Evolutionary conservation across 2,329 filamentous ascomycete species (phyloP).

Genomic region (Gaeumannomyces sp.): DNA sequence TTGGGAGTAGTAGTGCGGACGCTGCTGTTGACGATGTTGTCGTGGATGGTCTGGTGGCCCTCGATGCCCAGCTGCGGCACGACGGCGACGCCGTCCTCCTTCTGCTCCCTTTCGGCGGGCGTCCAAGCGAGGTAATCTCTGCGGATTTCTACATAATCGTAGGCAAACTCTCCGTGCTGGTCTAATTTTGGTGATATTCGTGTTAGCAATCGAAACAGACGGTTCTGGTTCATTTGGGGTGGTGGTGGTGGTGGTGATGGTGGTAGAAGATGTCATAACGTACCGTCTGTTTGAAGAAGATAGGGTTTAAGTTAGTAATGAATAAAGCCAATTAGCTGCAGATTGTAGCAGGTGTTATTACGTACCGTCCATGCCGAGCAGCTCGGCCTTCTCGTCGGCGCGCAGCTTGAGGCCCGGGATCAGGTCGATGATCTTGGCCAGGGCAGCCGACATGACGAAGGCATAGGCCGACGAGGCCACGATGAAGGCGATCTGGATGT

Average conservation of each 20-base stretch:
- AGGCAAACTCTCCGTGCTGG: constrained; percentile 84
- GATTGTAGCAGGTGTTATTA: too few relatives aligned
- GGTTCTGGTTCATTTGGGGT: too few relatives aligned
- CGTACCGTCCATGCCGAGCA: constrained; percentile 71
- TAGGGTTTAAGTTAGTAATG: too few relatives aligned
- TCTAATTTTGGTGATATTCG: constrained; percentile 40
- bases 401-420: constrained; percentile 74
- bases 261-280: too few relatives aligned
- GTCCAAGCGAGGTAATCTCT: constrained; percentile 87
- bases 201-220: too few relatives aligned
- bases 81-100: constrained; percentile 48
- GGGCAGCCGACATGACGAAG: constrained; percentile 66
- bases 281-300: too few relatives aligned
- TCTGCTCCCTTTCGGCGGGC: constrained; percentile 62
- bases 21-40: constrained; percentile 7
- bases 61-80: constrained; percentile 68
- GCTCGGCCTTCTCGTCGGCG: constrained; percentile 73
- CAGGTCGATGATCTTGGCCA: constrained; percentile 69
- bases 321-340: too few relatives aligned
- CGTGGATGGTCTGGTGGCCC: constrained; percentile 56
- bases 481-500: constrained; percentile 76
- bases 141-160: constrained; percentile 82
- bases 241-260: too few relatives aligned
- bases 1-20: too few relatives aligned
- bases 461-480: constrained; percentile 59